A percentile compares a stretch with the other conserved stretches of the same genome.
These are phyloP conservation scores for Saturnispora sekii DNA, from an alignment of 805 yeast species.

Conservation along the genomic window DNA sequence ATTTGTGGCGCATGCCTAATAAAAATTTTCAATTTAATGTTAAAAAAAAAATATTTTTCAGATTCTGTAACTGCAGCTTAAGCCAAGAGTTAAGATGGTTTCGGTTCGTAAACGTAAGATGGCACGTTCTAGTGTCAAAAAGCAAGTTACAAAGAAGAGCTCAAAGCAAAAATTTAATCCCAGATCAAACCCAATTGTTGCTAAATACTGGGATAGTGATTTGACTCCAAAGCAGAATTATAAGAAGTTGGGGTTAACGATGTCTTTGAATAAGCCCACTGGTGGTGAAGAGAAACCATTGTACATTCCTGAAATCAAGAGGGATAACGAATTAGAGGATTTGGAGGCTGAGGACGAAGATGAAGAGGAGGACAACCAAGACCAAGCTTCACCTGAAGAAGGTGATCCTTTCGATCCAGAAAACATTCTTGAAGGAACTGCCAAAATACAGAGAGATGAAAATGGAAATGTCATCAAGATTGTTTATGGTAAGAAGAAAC, in stretches of 20 bases:
- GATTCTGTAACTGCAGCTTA: background rate
- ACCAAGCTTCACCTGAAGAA: slow-evolving; percentile 24
- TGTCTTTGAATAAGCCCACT: slow-evolving; percentile 54
- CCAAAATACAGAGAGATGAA: slow-evolving; percentile 61
- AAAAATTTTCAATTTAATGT: no score
- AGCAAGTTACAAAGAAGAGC: slow-evolving; percentile 64
- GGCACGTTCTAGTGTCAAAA: slow-evolving; percentile 63
- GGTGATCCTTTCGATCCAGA: slow-evolving; percentile 41
- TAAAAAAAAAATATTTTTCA: no score
- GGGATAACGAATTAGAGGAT: slow-evolving; percentile 12
- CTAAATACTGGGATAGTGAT: slow-evolving; percentile 80
- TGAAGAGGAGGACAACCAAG: slow-evolving; percentile 29
- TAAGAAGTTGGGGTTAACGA: slow-evolving; percentile 64
- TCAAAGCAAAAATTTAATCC: slow-evolving; percentile 58
- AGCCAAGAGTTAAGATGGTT: slow-evolving; percentile 19
- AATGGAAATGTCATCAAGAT: slow-evolving; percentile 58
- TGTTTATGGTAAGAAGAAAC: slow-evolving; percentile 57
- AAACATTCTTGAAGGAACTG: slow-evolving; percentile 69
- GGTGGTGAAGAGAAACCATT: slow-evolving; percentile 73
- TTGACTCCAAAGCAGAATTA: slow-evolving; percentile 82
- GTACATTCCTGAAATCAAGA: slow-evolving; percentile 25
- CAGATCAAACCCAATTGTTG: slow-evolving; percentile 70
- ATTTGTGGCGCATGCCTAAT: no score
- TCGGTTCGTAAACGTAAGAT: slow-evolving; percentile 78
- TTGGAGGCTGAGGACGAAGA: slow-evolving; percentile 19